Evolutionary conservation across 2,329 filamentous ascomycete genomes (phyloP).

Genomic region (Nothomitra cinnamomea): DNA sequence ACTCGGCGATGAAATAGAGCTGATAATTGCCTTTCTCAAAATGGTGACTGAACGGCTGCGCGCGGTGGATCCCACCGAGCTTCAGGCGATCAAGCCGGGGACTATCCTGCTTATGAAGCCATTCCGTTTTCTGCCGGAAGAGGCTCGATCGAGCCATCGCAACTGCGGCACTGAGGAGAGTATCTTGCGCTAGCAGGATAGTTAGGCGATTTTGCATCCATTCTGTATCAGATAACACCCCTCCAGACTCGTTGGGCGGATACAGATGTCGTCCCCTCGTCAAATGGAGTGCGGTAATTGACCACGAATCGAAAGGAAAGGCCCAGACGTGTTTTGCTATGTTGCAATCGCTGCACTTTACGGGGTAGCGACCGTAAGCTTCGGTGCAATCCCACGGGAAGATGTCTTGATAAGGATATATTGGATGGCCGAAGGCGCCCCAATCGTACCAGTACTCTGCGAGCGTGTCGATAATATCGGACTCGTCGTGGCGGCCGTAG

Average conservation of each 20-base stretch:
- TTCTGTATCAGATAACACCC: constrained; percentile 11
- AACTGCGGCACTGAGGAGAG: constrained; percentile 18
- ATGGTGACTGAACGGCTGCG: constrained; percentile 24
- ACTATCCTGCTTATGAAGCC: constrained; percentile 18
- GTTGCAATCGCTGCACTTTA: constrained; percentile 24
- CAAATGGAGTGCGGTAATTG: constrained; percentile 24
- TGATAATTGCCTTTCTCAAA: constrained; percentile 19
- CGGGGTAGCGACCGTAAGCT: constrained; percentile 23
- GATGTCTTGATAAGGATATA: constrained; percentile 26
- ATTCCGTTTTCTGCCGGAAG: constrained; percentile 19
- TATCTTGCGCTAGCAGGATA: constrained; percentile 19
- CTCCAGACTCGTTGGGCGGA: constrained; percentile 9
- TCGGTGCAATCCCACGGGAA: constrained; percentile 33
- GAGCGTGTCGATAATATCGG: constrained; percentile 27
- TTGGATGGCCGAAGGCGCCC: constrained; percentile 23
- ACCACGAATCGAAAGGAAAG: constrained; percentile 29
- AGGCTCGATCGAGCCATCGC: constrained; percentile 20
- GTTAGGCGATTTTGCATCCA: constrained; percentile 23
- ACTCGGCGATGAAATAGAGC: constrained; percentile 12
- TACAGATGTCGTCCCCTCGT: constrained; percentile 22
- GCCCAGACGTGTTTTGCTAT: constrained; percentile 29
- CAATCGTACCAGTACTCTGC: constrained; percentile 31
- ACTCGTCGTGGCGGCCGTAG: constrained; percentile 24
- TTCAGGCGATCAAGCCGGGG: constrained; percentile 18
- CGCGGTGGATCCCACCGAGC: constrained; percentile 27